Evolutionary conservation across 768 basidiomycete species (phyloP).

Genomic region (Cantharellus cinnabarinus): DNA sequence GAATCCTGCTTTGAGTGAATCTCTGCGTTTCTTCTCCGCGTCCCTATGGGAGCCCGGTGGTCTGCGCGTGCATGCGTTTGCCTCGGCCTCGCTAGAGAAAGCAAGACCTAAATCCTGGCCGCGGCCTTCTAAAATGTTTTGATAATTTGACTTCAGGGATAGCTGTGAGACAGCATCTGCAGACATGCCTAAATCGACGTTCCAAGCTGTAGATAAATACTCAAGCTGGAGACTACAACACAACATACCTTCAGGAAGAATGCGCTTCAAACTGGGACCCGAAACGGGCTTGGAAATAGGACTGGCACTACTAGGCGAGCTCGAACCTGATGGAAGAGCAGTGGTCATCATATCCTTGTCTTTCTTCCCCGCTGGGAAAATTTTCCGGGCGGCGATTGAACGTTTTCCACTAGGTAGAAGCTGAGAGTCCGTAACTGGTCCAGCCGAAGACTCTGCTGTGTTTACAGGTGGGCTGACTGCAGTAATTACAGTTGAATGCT

Average conservation of each 20-base stretch:
- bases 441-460: neutral
- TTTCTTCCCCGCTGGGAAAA: neutral
- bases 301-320: neutral
- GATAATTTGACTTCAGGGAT: slow-evolving; percentile 10
- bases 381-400: neutral
- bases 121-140: slow-evolving; percentile 10
- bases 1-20: slow-evolving; percentile 87
- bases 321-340: neutral
- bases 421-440: slow-evolving; percentile 1
- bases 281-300: neutral
- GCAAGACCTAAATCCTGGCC: slow-evolving; percentile 4
- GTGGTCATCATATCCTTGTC: too few species aligned
- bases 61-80: slow-evolving; percentile 24
- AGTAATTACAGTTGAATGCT: slow-evolving; percentile 29
- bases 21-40: slow-evolving; percentile 92
- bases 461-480: slow-evolving; percentile 19
- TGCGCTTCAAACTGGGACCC: slow-evolving; percentile 38
- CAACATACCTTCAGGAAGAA: slow-evolving; percentile 39
- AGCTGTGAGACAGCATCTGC: slow-evolving; percentile 10
- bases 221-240: neutral
- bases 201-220: neutral
- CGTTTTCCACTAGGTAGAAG: slow-evolving; percentile 2
- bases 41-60: slow-evolving; percentile 88
- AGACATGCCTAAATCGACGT: slow-evolving; percentile 4
- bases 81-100: neutral